Evolutionary conservation across 768 basidiomycete genomes (phyloP), one percentile per base, ranked within the genome.

Genomic region (Mycena vitilis): DNA sequence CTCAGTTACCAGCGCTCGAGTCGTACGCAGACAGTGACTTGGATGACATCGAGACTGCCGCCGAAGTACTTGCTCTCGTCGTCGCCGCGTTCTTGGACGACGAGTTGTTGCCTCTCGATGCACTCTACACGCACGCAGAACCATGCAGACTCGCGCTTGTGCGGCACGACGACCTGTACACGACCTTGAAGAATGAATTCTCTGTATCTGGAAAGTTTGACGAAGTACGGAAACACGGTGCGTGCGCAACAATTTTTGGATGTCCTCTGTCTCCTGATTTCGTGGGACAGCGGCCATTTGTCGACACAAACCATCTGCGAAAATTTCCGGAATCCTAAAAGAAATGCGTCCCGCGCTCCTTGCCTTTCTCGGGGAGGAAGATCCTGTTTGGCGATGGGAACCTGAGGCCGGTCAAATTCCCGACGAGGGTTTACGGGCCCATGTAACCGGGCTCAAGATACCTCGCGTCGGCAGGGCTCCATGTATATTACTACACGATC

Each of bases 61-160:
- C 63, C 7, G 42, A 65, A 42, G 63, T 55, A 4, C 63, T 65
- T 42, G 13, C 37, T 18, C 63, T 65, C 45, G 15, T 65, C n/a
- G 63, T 65, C 12, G 37, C 63, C 18, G 45, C 63, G 36, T 64
- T 56, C 42, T 25, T 56, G n/a, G 45, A 64, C 9, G 54, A 64
- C 23, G 45, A 55, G 2, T 18, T 49, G 36, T 6, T 56, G 54
- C 63, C 63, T 36, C 63, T 65, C 55, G 63, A 65, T 45, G 47
- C 55, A 20, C 54, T 65, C 11, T 65, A 65, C 42, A 58, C 55
- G 12, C 49, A 65, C 25, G 22, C 34, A 40, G 48, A 40, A 12
- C 56, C 56, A 16, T 65, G 64, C 51, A 40, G 49, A 48, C 49
- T 53, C 22, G 37, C 58, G n/a, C 38, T 65, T 11, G 16, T 48